phyloP scores from a whole-genome alignment of 73 alveolate species.

The Urostyla sp. region DNA sequence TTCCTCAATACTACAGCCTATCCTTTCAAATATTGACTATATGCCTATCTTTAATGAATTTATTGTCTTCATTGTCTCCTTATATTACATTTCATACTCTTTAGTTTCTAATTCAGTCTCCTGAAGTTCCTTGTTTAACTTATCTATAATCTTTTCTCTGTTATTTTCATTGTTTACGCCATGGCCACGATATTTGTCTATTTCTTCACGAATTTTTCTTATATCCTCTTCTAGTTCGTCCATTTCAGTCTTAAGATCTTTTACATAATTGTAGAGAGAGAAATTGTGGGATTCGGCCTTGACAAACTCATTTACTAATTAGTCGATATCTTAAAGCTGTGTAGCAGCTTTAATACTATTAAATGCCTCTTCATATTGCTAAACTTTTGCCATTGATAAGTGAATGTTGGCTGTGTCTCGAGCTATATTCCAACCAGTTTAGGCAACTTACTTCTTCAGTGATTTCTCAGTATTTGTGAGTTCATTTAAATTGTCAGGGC shows the following conservation, averaged over 20 bases:
- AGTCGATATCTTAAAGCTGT: conserved; percentile 67
- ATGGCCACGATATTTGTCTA: conserved; percentile 33
- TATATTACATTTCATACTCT: conserved; percentile 79
- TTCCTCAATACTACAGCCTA: conserved; percentile 73
- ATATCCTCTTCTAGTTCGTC: conserved; percentile 88
- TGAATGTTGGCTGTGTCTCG: conserved; percentile 62
- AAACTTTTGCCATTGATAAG: conserved; percentile 62
- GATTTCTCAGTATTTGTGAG: conserved; percentile 45
- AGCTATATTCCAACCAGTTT: conserved; percentile 60
- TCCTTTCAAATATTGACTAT: conserved; percentile 70
- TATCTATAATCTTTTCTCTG: conserved; percentile 67
- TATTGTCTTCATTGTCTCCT: conserved; percentile 81
- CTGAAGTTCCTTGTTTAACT: conserved; percentile 65
- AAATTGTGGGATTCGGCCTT: conserved; percentile 77
- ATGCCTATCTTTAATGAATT: conserved; percentile 78
- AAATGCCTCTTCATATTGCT: conserved; percentile 76
- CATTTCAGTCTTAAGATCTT: conserved; percentile 83
- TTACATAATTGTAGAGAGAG: conserved; percentile 82
- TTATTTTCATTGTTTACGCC: conserved; percentile 52
- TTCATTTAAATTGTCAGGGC: conserved; percentile 45
- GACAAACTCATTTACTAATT: conserved; percentile 67
- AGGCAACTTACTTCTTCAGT: conserved; percentile 54
- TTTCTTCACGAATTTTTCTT: conserved; percentile 68
- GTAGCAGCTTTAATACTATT: conserved; percentile 71
- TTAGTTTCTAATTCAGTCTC: conserved; percentile 81